Conservation (phyloP, 495 filamentous ascomycete species). For the Neurospora sp. region DNA sequence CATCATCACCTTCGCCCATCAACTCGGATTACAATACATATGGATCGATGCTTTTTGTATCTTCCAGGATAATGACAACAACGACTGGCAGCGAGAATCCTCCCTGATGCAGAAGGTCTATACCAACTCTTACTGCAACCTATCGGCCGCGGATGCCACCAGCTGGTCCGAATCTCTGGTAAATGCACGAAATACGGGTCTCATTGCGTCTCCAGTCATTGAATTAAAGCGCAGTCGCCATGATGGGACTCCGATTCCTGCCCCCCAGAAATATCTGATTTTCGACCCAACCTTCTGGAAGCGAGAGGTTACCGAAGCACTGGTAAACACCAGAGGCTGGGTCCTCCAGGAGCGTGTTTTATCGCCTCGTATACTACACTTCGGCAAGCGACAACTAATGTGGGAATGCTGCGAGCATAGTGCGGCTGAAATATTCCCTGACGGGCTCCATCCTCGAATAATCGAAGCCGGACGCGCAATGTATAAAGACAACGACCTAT, state of each 20-base stretch:
- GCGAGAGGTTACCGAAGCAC: neutral
- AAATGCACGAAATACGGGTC: neutral
- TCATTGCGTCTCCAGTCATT: neutral
- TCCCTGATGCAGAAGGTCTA: constrained; percentile 2
- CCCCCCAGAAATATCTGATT: neutral
- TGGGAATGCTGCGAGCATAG: constrained; percentile 4
- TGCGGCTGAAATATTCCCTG: neutral
- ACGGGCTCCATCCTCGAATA: neutral
- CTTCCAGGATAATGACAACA: neutral
- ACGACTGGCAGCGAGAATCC: neutral
- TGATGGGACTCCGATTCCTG: neutral
- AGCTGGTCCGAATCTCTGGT: neutral
- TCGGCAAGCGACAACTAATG: neutral
- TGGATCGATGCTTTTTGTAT: neutral
- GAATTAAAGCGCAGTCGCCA: neutral
- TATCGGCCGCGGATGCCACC: neutral
- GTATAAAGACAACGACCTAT: neutral
- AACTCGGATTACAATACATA: neutral
- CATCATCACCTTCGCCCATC: neutral
- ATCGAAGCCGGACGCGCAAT: neutral
- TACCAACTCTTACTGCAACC: neutral
- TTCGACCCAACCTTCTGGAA: neutral
- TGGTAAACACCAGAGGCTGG: neutral
- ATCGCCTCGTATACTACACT: constrained; percentile 2
- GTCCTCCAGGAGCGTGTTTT: constrained; percentile 1